These are phyloP conservation scores for Ilex paraguariensis DNA, from an alignment of 305 asterid species.

Conservation along the genomic window DNA sequence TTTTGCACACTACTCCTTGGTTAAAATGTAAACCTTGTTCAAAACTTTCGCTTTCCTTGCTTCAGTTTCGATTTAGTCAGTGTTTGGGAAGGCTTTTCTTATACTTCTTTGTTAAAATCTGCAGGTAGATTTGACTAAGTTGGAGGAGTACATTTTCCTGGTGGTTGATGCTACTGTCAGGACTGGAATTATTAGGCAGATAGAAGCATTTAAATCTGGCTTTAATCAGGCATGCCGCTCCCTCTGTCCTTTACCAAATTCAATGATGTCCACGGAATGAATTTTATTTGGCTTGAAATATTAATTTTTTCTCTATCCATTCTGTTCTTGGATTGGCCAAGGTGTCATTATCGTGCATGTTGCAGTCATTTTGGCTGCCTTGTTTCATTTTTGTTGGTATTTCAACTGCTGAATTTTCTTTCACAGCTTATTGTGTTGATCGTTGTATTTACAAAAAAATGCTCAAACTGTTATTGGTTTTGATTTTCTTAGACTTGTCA, in stretches of 20 bases:
- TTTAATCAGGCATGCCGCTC: constrained; percentile 67
- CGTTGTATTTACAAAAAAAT: too few species aligned
- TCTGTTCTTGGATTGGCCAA: neutral
- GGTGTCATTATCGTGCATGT: too few species aligned
- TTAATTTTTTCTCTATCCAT: neutral
- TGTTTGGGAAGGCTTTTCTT: neutral
- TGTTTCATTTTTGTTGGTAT: too few species aligned
- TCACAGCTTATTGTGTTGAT: too few species aligned
- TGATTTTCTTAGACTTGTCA: too few species aligned
- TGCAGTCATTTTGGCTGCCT: too few species aligned
- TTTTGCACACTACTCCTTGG: neutral
- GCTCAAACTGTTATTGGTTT: too few species aligned
- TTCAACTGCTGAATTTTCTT: too few species aligned
- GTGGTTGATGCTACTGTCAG: constrained; percentile 89
- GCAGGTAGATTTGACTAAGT: constrained; percentile 69
- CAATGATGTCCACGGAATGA: neutral
- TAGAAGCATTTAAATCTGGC: constrained; percentile 96
- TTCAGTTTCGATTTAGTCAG: too few species aligned
- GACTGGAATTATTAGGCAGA: constrained; percentile 70
- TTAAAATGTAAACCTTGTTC: too few species aligned
- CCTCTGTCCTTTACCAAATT: neutral
- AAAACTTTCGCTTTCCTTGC: too few species aligned
- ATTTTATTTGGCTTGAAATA: neutral
- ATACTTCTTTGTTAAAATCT: constrained; percentile 12
- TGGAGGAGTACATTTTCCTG: constrained; percentile 79